A percentile compares a stretch with the other conserved stretches of the same genome.
Conservation (phyloP, 805 yeast species). For the Metschnikowia cerradonensis region DNA sequence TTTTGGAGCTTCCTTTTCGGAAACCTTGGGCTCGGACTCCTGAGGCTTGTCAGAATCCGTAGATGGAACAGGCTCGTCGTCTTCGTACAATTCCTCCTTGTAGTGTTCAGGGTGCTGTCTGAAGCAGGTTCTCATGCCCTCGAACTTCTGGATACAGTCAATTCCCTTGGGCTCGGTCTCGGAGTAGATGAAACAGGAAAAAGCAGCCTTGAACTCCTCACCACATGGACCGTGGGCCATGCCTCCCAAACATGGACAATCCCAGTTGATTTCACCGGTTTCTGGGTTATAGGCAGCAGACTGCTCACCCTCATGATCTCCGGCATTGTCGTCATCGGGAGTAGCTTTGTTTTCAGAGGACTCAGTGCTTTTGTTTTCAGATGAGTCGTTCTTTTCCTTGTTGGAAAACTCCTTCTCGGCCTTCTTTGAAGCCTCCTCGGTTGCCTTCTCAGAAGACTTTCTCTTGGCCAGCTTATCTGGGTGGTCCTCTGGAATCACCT, state of each 20-base stretch:
- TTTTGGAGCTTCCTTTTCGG: background rate
- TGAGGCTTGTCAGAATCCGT: background rate
- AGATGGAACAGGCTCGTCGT: constrained; percentile 43
- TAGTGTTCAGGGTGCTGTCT: constrained; percentile 88
- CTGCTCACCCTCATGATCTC: constrained; percentile 32
- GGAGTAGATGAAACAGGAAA: constrained; percentile 91
- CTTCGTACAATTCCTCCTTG: constrained; percentile 85
- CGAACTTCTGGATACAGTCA: constrained; percentile 89
- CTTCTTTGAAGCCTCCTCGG: constrained; percentile 5
- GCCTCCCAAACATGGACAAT: constrained; percentile 98
- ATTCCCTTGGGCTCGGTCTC: constrained; percentile 94
- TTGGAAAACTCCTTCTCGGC: constrained; percentile 5
- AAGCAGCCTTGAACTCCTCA: constrained; percentile 89
- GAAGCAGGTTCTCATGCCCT: constrained; percentile 91
- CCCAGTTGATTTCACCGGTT: constrained; percentile 99
- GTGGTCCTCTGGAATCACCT: constrained; percentile 10
- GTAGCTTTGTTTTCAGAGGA: too few relatives aligned
- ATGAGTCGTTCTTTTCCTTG: background rate
- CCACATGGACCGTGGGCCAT: constrained; percentile 99
- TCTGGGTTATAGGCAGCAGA: constrained; percentile 87
- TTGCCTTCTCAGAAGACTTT: constrained; percentile 6
- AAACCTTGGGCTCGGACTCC: too few relatives aligned
- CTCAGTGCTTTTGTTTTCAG: background rate
- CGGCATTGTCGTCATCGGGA: constrained; percentile 3
- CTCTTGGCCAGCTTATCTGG: constrained; percentile 8